These are phyloP conservation scores for Alternaria conjuncta DNA, from an alignment of 2,329 filamentous ascomycete genomes.

Conservation along the genomic window DNA sequence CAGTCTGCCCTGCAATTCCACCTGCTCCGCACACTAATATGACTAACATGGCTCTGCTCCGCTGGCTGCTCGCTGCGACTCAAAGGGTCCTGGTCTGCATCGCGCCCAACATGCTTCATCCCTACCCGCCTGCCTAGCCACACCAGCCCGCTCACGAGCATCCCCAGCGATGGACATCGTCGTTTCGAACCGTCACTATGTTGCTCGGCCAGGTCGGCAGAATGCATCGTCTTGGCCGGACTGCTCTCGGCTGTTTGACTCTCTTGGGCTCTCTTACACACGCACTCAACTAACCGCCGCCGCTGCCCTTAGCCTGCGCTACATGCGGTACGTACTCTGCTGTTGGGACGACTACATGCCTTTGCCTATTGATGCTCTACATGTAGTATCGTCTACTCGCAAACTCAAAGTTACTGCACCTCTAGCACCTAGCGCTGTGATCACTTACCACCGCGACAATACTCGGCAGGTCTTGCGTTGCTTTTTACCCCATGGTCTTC, in stretches of 20 bases:
- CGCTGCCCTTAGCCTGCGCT: conserved; percentile 25
- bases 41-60: neutral
- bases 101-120: neutral
- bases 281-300: conserved; percentile 23
- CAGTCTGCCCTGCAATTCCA: neutral
- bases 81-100: conserved; percentile 2
- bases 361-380: neutral
- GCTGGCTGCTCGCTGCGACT: neutral
- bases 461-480: neutral
- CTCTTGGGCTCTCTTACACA: conserved; percentile 32
- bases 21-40: neutral
- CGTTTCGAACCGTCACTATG: conserved; percentile 6
- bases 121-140: neutral
- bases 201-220: conserved; percentile 37
- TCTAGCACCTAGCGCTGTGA: neutral
- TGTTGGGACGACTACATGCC: neutral
- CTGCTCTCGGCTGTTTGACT: conserved; percentile 36
- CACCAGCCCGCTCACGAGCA: neutral
- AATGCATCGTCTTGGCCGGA: conserved; percentile 32
- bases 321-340: conserved; percentile 6
- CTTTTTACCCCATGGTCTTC: conserved; percentile 1
- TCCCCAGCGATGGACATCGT: conserved; percentile 8
- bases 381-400: neutral
- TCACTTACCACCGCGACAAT: conserved; percentile 1
- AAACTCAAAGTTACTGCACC: neutral